Evolutionary conservation across 192 early-diverging fungal genomes (phyloP), one percentile per base, ranked within the genome.

Genomic region (Pilobolus umbonatus): DNA sequence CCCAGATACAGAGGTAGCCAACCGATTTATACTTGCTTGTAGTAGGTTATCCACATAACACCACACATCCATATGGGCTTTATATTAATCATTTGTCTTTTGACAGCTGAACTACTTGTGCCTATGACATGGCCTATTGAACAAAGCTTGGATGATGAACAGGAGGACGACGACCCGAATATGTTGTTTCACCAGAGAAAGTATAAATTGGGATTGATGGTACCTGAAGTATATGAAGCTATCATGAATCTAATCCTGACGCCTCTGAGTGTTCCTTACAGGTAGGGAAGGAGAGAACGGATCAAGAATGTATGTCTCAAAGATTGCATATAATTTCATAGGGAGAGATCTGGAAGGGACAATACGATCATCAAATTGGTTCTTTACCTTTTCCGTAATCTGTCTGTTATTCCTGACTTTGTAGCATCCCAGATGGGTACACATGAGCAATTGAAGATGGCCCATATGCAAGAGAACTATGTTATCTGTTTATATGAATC

Each of bases 101-200:
- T 55, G 53, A 66, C 69, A 83, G 85, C 91, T 9, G 91, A 97
- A 65, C 57, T 97, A 30, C 75, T 97, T 36, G 90, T 93, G 28
- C 89, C 91, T 0, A 73, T 95, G 76, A 97, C 94, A 0, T 94
- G 91, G 94, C 85, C 87, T 49, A 70, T 92, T 39, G 77, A 81
- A 43, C 67, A 75, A 22, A 73, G 79, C 39, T 68, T 90, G 44
- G 80, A 84, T 47, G 66, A 75, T 25, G 75, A 78, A 29, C 69
- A 74, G 0, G 57, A 62, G 10, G 51, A 76, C 25, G 68, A 68
- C 0, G 69, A 73, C 32, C 43, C 57, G 2, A 75, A 69, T 12
- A 29, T 84, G 29, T 72, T 79, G 22, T 69, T 80, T 26, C 67
- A 81, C 32, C 65, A 89, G 45, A 73, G 78, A 21, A 67, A 58